Base-by-base conservation (phyloP, 352 stramenopile species). In the Pythium pyrilobum region DNA sequence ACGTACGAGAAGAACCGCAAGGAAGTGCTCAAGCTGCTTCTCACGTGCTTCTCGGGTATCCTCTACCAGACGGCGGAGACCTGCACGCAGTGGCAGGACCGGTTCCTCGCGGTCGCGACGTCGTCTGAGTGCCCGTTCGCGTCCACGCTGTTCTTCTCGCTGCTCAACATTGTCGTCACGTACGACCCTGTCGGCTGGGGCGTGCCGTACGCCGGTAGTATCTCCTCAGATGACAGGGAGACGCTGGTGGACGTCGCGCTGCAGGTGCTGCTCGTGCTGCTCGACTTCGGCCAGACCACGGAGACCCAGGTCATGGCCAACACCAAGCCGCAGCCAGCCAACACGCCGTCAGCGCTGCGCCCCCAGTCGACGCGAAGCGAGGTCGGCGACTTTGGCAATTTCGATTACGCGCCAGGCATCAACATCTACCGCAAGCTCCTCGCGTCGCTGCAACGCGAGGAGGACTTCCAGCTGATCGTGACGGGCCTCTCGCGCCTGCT, bases 41-140 rank as follows among this genome's bases (percentile, higher is more conserved):
- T 98, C 2, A 95, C 94, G 21, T 86, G 78, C 41, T 98, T 97
- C 55, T 98, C 89, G n/a, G 90, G 97, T 67, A 97, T 97, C 51
- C 73, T 99, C 52, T 99, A 98, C 72, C 86, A 94, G 48, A 92
- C 87, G 4, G 85, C 95, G 1, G 84, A 90, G 67, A 88, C 87
- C 34, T 98, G 96, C 68, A 96, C 91, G 55, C 73, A 89, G 27
- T 92, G 95, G 64, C 79, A 87, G 8, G 95, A 96, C 52, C 76
- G 87, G 10, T 98, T 97, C 75, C 64, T 98, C 25, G 80, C 85
- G 11, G 88, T 97, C 18, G 94, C 91, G 0, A 96, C 89, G 2
- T 85, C 85, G 2, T 65, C 67, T 0, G 87, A 98, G 60, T 96
- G 92, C 21, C 92, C 89, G 9, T 98, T 98, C 72, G 87, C 88